Percentiles rank a stretch among this genome's conserved stretches.
These are phyloP conservation scores for Vigna angularis DNA, from an alignment of 306 rosid genomes.

Conservation along the genomic window DNA sequence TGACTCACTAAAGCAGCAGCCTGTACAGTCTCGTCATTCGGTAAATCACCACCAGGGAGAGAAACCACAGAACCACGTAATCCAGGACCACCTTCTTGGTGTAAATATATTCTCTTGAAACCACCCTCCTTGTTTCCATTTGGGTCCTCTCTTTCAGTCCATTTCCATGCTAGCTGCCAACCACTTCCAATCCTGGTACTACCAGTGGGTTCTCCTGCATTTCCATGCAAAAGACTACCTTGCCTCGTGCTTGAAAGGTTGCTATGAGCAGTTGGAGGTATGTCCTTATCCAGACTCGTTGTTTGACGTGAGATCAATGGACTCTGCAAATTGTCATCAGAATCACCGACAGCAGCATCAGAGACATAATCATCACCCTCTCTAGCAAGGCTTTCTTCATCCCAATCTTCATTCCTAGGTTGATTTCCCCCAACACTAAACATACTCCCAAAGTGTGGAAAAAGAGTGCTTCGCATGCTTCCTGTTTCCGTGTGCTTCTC, in stretches of 20 bases:
- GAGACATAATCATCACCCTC: conserved; percentile 83
- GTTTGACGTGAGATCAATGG: conserved; percentile 92
- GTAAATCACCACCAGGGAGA: conserved; percentile 70
- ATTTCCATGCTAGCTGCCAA: conserved; percentile 98
- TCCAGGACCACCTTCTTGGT: conserved; percentile 80
- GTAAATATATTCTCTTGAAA: conserved; percentile 87
- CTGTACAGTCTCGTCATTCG: conserved; percentile 65
- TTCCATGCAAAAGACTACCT: conserved; percentile 63
- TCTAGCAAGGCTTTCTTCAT: conserved; percentile 86
- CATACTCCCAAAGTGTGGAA: conserved; percentile 98
- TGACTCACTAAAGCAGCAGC: conserved; percentile 83
- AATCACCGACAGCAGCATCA: conserved; percentile 68
- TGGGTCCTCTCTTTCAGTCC: conserved; percentile 80
- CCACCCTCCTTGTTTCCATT: conserved; percentile 88
- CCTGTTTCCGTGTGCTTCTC: conserved; percentile 82
- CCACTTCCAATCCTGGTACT: conserved; percentile 95
- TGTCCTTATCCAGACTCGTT: conserved; percentile 81
- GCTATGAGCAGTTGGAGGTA: conserved; percentile 66
- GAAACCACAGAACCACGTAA: conserved; percentile 85
- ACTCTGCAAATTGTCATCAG: conserved; percentile 82
- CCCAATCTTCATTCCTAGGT: conserved; percentile 87
- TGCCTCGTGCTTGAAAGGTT: conserved; percentile 74
- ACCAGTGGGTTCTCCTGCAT: conserved; percentile 68
- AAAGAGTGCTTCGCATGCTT: conserved; percentile 90
- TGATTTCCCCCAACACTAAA: conserved; percentile 92